Conservation (phyloP, 2,329 filamentous ascomycete genomes). For the Tympanopsis confertula region DNA sequence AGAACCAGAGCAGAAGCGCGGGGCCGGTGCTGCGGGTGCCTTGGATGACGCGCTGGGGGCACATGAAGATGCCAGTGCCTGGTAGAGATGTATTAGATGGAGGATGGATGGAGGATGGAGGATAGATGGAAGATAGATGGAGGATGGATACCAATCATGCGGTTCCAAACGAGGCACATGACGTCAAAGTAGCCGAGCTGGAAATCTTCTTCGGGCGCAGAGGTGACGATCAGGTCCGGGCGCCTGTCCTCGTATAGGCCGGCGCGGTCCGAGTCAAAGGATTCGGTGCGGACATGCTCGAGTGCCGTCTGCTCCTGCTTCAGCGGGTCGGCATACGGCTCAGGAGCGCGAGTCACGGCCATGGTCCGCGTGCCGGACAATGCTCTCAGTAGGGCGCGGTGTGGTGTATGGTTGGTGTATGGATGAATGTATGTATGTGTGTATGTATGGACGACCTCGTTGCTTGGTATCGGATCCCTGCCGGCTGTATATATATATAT, state of each 20-base stretch:
- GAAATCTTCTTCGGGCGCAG: conserved; percentile 20
- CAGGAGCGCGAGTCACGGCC: no score
- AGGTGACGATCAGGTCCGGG: conserved; percentile 16
- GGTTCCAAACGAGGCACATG: conserved; percentile 20
- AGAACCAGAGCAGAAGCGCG: conserved; percentile 26
- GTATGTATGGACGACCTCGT: no score
- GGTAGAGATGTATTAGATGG: conserved; percentile 3
- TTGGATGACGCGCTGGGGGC: conserved; percentile 17
- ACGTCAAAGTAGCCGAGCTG: conserved; percentile 22
- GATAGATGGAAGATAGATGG: not conserved
- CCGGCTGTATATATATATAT: no score
- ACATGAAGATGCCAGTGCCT: conserved; percentile 25
- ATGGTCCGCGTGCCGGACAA: no score
- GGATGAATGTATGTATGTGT: no score
- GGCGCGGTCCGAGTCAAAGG: conserved; percentile 10
- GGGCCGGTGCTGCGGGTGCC: conserved; percentile 18
- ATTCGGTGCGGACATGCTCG: conserved; percentile 1
- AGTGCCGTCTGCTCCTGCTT: no score
- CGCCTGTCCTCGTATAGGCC: conserved; percentile 8
- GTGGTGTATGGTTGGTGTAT: no score
- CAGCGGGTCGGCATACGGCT: no score
- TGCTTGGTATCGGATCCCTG: no score
- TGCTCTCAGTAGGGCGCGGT: no score
- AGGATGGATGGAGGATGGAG: not conserved
- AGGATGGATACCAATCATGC: conserved; percentile 20